Evolutionary conservation across 2,329 filamentous ascomycete species (phyloP), one percentile per base, ranked within the genome.

Genomic region (Neopestalotiopsis rosae): DNA sequence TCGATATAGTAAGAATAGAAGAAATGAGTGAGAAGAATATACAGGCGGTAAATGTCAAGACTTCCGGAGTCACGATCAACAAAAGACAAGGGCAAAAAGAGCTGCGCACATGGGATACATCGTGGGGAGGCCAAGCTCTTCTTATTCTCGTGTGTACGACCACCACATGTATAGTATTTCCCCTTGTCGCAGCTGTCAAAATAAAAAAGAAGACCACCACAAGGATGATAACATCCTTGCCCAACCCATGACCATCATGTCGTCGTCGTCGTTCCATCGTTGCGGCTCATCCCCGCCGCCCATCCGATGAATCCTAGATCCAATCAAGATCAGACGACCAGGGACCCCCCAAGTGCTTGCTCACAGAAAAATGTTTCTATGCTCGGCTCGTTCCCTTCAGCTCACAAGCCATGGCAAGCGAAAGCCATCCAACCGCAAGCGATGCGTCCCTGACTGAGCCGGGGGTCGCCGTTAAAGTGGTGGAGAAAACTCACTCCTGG

Each of bases 301-400:
- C 42, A 66, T 66, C 45, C 49, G 63, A 66, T 58, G 13, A 40
- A 66, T 45, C 49, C 49, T 56, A 66, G 42, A 57, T 34, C 49
- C 63, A 66, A 56, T 66, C 28, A 66, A 66, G 63, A 57, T 58
- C 63, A 66, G 49, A 56, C 63, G 63, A 56, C 63, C 49, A 13
- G 40, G 61, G n/a, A 52, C 45, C 45, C 42, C 45, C 45, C 7
- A 52, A 10, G 34, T 38, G 45, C 45, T 9, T 17, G 14, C 20
- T 20, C 42, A 28, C 4, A 34, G 17, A 30, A 61, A 4, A 20
- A 5, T 20, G 30, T 17, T 13, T 38, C 49, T 30, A 20, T 32
- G 30, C 32, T 62, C 59, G 59, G 59, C 59, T 62, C 59, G 32
- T 34, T 62, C 59, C 59, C 9, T 12, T 10, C 45, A 52, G n/a